Evolutionary conservation across 2,329 filamentous ascomycete species (phyloP).

Genomic region (Botrytis cinerea): DNA sequence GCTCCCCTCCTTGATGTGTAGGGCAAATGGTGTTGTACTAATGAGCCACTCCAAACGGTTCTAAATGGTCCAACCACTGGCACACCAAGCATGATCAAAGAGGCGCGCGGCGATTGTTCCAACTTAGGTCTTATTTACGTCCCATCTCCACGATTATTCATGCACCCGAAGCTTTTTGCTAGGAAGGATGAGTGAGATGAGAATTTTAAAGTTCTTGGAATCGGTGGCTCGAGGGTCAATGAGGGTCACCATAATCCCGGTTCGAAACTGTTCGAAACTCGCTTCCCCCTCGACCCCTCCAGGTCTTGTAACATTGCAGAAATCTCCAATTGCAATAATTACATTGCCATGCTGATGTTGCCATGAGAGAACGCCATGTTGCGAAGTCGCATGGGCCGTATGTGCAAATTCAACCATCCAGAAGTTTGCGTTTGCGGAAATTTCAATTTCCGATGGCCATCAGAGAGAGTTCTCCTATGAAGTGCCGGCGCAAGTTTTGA

Average conservation of each 20-base stretch:
- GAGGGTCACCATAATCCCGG: conserved; percentile 18
- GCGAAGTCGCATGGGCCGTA: conserved; percentile 2
- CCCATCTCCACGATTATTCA: conserved; percentile 19
- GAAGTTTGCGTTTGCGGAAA: neutral
- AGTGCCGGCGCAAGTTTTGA: neutral
- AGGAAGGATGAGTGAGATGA: conserved; percentile 11
- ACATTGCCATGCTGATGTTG: neutral
- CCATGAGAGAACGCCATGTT: neutral
- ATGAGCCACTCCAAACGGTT: conserved; percentile 14
- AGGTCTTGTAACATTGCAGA: conserved; percentile 24
- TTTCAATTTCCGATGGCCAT: neutral
- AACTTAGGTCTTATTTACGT: conserved; percentile 20
- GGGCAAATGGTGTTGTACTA: neutral
- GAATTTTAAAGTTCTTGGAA: conserved; percentile 11
- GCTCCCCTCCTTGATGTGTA: neutral
- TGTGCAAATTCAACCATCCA: conserved; percentile 5
- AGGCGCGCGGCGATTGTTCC: conserved; percentile 25
- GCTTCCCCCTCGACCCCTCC: conserved; percentile 21
- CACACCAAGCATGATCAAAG: conserved; percentile 9
- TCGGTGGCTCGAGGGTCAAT: conserved; percentile 21
- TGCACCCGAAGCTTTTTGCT: conserved; percentile 17
- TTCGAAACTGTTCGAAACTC: conserved; percentile 26
- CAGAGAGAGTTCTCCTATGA: neutral
- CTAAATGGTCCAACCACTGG: conserved; percentile 19
- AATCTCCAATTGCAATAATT: conserved; percentile 25